Evolutionary conservation across 2,329 filamentous ascomycete genomes (phyloP), one percentile per base, ranked within the genome.

Genomic region (Trichoderma hamatum): DNA sequence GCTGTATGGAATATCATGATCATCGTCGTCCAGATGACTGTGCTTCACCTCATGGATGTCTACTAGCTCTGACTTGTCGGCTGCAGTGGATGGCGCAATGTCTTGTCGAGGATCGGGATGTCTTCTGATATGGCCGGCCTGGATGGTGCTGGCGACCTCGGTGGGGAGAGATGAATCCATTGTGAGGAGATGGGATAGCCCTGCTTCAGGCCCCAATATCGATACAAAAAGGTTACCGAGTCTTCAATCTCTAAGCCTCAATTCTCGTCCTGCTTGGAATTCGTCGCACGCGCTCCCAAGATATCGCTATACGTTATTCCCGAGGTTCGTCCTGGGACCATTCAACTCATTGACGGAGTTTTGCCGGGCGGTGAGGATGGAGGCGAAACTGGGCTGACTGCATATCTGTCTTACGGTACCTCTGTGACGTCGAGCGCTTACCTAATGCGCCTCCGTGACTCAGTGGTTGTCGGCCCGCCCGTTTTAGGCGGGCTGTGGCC

Each of bases 141-240:
- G 94, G 72, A 97, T 83, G 39, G 91, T 91, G 75, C 92, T 92
- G 56, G 92, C 92, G 69, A 95, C 81, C 77, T 96, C 88, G 28
- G 88, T 80, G 30, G 89, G 85, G 21, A 88, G 79, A n/a, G 86
- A 84, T 21, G 86, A 84, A 32, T 82, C 80, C 39, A 91, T 91
- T 69, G 62, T 75, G 66, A 64, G 46, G 64, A 7, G 39, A 46
- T 21, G 32, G 49, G 21, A 28, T n/a, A 26, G 64, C 54, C 21
- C 36, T 58, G 36, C 63, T 39, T 43, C 21, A 58, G 52, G 54
- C 51, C 36, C 32, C 32, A 39, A 58, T 55, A 62, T 56, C 36
- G 46, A n/a, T 7, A 51, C 16, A 16, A n/a, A 9, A 34, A 16
- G 28, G 13, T 58, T n/a, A 9, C 10, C 52, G 13, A 13, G 14